Evolutionary conservation across 768 basidiomycete species (phyloP).

Genomic region (Boletus eberwhitei): DNA sequence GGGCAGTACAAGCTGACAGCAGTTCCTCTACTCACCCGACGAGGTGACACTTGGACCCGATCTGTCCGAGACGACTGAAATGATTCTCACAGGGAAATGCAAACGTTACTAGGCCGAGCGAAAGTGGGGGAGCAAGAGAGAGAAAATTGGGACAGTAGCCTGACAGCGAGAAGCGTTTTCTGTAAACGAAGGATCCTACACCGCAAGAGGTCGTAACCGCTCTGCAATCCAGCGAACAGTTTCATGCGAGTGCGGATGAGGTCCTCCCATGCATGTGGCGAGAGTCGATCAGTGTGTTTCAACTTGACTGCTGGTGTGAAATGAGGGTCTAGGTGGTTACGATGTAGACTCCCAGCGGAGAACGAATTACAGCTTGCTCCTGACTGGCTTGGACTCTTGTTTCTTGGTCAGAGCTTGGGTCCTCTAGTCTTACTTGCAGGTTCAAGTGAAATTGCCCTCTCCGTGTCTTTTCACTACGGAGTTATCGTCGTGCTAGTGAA

Average conservation of each 20-base stretch:
- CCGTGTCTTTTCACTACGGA: too few species aligned
- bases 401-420: not conserved
- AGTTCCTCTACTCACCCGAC: not conserved
- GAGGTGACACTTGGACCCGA: constrained; percentile 1
- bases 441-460: not conserved
- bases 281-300: constrained; percentile 1
- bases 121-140: constrained; percentile 1
- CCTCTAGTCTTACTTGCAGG: not conserved
- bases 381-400: not conserved
- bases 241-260: not conserved
- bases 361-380: constrained; percentile 2
- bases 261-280: constrained; percentile 3
- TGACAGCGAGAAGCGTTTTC: too few species aligned
- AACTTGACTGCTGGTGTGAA: not conserved
- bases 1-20: constrained; percentile 14
- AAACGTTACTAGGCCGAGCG: constrained; percentile 7
- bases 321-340: not conserved
- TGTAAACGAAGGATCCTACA: too few species aligned
- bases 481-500: not conserved
- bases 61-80: too few species aligned
- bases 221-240: not conserved
- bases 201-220: constrained; percentile 1
- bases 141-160: not conserved
- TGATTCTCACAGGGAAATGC: too few species aligned
- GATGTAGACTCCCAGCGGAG: constrained; percentile 9